Evolutionary conservation across 805 yeast species (phyloP), one percentile per base, ranked within the genome.

Genomic region (Suhomyces faveliae): DNA sequence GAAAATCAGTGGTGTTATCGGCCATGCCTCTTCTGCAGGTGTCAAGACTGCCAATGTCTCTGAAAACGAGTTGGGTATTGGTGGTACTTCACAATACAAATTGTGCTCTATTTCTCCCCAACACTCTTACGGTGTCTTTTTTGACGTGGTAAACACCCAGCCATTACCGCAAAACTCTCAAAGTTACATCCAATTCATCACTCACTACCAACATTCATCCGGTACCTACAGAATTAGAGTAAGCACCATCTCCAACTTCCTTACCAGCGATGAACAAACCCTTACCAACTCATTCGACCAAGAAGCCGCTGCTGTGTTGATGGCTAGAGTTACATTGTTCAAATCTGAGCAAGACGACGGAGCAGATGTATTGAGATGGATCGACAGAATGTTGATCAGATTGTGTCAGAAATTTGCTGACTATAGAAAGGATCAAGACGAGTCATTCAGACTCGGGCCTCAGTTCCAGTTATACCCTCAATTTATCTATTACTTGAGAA

Each of bases 251-350:
- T 73, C 76, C 48, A 75, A 81, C 62, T 64, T 76, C 51, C 76
- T 81, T 49, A 78, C 83, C 11, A 68, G 76, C 21, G 80, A 79
- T 38, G 80, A 77, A 49, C 66, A 64, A 41, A 58, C 67, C 42
- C 68, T 80, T 50, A 70, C 82, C 13, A 69, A 69, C 49, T 85
- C 94, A n/a, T 94, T 94, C 66, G 99, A 94, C 70, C 98, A 94
- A 75, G 98, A 94, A 69, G 96, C 97, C 10, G 97, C 99, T 3
- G 96, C 97, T 12, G 97, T 91, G 1, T 73, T 91, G 50, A 85
- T 92, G 84, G 86, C 97, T 1, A 79, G 98, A 63, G 79, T 92
- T 46, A 94, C 97, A 9, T 90, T 92, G 40, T 85, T 80, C 76
- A 90, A 90, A 66, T 79, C 86, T 21, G 77, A 73, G 56, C 77